Conservation (phyloP, 2,329 filamentous ascomycete species). For the Apiospora kogelbergensis region DNA sequence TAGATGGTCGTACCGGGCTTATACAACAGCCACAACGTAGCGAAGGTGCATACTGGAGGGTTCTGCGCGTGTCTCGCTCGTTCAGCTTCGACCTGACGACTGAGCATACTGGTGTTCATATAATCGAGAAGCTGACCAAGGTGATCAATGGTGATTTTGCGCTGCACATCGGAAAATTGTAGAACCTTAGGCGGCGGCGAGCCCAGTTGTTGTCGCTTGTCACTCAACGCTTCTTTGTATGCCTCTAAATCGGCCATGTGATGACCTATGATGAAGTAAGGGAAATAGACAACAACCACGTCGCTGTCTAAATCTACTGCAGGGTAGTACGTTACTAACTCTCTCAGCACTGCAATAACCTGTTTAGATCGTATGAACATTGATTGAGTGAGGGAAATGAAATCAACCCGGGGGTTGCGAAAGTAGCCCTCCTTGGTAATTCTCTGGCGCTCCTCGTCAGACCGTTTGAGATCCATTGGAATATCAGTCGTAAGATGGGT, state of each 20-base stretch:
- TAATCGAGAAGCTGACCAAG: neutral
- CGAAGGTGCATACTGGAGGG: neutral
- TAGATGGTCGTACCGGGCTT: constrained; percentile 4
- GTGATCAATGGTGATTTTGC: neutral
- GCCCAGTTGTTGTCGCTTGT: neutral
- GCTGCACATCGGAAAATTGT: neutral
- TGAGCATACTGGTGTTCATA: neutral
- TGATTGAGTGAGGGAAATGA: neutral
- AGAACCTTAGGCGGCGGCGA: no score
- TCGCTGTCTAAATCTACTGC: neutral
- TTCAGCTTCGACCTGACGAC: neutral
- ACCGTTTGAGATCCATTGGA: neutral
- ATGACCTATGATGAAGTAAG: constrained; percentile 7
- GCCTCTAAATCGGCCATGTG: constrained; percentile 8
- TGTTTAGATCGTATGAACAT: neutral
- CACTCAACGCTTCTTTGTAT: neutral
- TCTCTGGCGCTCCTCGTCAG: neutral
- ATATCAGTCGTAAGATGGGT: neutral
- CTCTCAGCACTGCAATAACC: constrained; percentile 3
- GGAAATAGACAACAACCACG: neutral
- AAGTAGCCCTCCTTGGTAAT: neutral
- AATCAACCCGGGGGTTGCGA: neutral
- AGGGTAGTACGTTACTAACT: constrained; percentile 11
- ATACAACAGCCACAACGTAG: constrained; percentile 6
- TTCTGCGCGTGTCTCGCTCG: neutral